Percentiles rank a stretch among this genome's conserved stretches.
Conservation (phyloP, 2,329 filamentous ascomycete species). For the Chaetoscypha palmicola region DNA sequence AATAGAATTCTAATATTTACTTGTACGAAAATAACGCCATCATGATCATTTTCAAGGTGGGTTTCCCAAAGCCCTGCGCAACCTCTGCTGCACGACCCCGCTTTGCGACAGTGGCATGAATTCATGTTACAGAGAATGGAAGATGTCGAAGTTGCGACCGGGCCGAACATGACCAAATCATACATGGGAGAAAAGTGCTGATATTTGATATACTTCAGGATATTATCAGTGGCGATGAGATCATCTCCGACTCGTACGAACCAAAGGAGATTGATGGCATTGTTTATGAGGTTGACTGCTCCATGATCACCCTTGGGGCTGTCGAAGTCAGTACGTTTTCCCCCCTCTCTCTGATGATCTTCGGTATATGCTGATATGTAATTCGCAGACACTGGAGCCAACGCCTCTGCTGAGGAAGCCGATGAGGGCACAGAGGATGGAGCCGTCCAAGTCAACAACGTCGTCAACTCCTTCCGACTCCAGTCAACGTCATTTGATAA, state of each 20-base stretch:
- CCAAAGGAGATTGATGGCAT: conserved; percentile 72
- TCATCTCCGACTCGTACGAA: conserved; percentile 92
- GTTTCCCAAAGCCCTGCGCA: conserved; percentile 13
- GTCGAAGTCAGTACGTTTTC: conserved; percentile 57
- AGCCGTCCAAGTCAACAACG: conserved; percentile 76
- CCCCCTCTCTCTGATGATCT: conserved; percentile 5
- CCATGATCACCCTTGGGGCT: conserved; percentile 74
- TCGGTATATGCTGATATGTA: conserved; percentile 12
- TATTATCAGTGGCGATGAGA: conserved; percentile 81
- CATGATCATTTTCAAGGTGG: conserved; percentile 54
- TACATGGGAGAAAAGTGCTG: conserved; percentile 8
- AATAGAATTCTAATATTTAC: background rate
- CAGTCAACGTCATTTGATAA: conserved; percentile 75
- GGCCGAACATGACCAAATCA: background rate
- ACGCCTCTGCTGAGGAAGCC: conserved; percentile 89
- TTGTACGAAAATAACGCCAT: conserved; percentile 28
- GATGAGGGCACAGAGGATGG: conserved; percentile 68
- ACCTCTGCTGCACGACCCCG: conserved; percentile 2
- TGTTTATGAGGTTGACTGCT: conserved; percentile 86
- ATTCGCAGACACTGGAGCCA: conserved; percentile 74
- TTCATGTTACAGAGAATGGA: too few species aligned
- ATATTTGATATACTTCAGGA: conserved; percentile 51
- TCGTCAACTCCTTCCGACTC: conserved; percentile 87
- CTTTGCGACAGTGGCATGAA: conserved; percentile 1
- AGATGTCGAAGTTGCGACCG: background rate